Evolutionary conservation across 257 asterid species (phyloP).

Genomic region (Fraxinus excelsior): DNA sequence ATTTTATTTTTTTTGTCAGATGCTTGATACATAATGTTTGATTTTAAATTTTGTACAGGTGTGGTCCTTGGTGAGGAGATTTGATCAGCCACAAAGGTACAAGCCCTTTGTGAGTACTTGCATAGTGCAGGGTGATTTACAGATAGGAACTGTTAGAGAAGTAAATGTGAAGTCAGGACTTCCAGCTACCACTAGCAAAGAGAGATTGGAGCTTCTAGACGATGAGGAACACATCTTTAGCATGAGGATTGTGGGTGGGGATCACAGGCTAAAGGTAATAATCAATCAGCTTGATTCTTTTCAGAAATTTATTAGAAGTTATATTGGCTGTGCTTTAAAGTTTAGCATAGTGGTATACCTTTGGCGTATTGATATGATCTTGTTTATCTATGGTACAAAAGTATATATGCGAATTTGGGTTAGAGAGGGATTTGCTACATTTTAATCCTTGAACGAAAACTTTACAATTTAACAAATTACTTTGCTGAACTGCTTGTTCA

Average conservation of each 20-base stretch:
- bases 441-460: neutral
- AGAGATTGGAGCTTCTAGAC: conserved; percentile 76
- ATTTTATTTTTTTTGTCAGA: too few relatives aligned
- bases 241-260: conserved; percentile 87
- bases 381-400: neutral
- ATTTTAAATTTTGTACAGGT: conserved; percentile 45
- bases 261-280: conserved; percentile 83
- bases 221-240: conserved; percentile 77
- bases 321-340: neutral
- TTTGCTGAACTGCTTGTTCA: neutral
- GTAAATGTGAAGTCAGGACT: conserved; percentile 85
- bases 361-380: neutral
- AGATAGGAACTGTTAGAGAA: conserved; percentile 83
- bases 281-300: conserved; percentile 3
- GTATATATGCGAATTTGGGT: neutral
- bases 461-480: neutral
- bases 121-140: conserved; percentile 69
- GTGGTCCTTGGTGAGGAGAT: conserved; percentile 87
- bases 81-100: conserved; percentile 94
- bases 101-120: conserved; percentile 91
- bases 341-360: neutral
- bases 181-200: conserved; percentile 90
- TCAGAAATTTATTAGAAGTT: neutral
- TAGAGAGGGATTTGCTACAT: neutral
- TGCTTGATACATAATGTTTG: neutral